Evolutionary conservation across 2,329 filamentous ascomycete genomes (phyloP).

Genomic region (Fusarium albosuccineum): DNA sequence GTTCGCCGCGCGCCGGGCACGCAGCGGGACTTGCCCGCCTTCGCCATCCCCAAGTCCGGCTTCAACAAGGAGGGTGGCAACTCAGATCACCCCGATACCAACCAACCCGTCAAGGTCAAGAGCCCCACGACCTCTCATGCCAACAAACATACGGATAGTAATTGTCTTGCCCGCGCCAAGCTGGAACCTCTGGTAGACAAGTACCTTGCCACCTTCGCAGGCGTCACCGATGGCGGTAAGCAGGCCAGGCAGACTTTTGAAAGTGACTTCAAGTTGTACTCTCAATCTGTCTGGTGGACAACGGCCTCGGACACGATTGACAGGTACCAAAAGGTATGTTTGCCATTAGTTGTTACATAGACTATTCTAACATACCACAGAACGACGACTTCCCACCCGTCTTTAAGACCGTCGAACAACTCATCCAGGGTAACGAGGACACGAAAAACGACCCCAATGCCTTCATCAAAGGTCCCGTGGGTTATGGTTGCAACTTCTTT

Average conservation of each 20-base stretch:
- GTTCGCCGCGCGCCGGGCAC: conserved; percentile 10
- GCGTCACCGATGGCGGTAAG: conserved; percentile 36
- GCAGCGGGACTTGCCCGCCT: conserved; percentile 9
- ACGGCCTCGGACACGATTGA: conserved; percentile 21
- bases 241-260: conserved; percentile 26
- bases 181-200: conserved; percentile 36
- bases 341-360: background rate
- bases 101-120: conserved; percentile 12
- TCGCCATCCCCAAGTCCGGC: conserved; percentile 26
- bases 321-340: conserved; percentile 34
- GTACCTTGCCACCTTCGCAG: conserved; percentile 34
- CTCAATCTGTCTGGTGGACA: conserved; percentile 39
- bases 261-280: conserved; percentile 33
- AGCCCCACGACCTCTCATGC: background rate
- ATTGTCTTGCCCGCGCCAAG: conserved; percentile 25
- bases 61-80: conserved; percentile 33
- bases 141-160: conserved; percentile 9
- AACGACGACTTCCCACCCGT: conserved; percentile 39
- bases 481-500: conserved; percentile 42
- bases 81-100: conserved; percentile 34
- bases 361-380: background rate
- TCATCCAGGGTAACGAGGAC: conserved; percentile 30
- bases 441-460: conserved; percentile 23
- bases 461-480: conserved; percentile 33
- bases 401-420: conserved; percentile 23